Conservation (phyloP, 2,329 filamentous ascomycete species). For the Colletotrichum musicola region DNA sequence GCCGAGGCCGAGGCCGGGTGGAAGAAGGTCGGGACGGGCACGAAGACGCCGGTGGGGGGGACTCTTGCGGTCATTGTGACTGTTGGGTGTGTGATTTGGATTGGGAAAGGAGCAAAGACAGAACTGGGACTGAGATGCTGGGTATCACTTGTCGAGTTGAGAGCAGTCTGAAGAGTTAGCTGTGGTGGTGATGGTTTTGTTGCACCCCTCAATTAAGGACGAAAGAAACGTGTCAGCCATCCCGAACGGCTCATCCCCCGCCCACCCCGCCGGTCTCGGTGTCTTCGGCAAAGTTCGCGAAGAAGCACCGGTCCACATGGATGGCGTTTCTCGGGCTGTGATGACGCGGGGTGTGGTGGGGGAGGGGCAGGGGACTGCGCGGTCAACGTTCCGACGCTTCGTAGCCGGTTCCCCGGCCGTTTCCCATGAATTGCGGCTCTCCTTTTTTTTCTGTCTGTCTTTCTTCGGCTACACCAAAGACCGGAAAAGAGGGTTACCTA, state of each 20-base stretch:
- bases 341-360: conserved; percentile 34
- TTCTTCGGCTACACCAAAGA: background rate
- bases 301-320: conserved; percentile 17
- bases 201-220: conserved; percentile 24
- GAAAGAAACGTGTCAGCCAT: conserved; percentile 24
- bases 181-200: background rate
- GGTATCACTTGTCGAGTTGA: conserved; percentile 15
- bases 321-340: conserved; percentile 37
- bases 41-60: conserved; percentile 64
- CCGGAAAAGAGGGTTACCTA: conserved; percentile 35
- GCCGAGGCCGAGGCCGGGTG: conserved; percentile 53
- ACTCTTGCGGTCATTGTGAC: conserved; percentile 34
- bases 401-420: background rate
- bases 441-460: background rate
- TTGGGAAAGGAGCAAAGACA: background rate
- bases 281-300: conserved; percentile 30
- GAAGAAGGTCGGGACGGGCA: conserved; percentile 75
- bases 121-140: background rate
- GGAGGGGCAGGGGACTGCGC: conserved; percentile 11
- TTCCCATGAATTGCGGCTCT: background rate
- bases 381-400: conserved; percentile 28
- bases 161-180: background rate
- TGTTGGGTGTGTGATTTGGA: background rate
- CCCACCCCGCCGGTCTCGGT: conserved; percentile 29
- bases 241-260: background rate